Evolutionary conservation across 441 rosid genomes (phyloP).

Genomic region (Viola pubescens): DNA sequence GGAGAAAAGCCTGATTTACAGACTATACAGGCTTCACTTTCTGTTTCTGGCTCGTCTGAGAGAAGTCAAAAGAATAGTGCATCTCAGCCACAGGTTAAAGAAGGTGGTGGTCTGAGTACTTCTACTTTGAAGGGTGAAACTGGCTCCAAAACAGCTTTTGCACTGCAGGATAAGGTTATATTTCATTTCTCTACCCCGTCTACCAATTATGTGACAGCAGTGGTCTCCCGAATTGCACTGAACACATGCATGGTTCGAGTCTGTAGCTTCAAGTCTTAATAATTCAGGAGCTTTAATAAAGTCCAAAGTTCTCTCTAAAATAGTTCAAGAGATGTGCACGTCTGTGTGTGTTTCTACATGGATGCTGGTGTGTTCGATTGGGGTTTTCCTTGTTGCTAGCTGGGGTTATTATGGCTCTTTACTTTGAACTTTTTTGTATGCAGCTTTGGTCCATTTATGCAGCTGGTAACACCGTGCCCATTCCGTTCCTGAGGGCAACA

Average conservation of each 20-base stretch:
- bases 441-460: constrained; percentile 98
- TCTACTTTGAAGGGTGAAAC: constrained; percentile 64
- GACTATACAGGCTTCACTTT: constrained; percentile 25
- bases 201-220: background rate
- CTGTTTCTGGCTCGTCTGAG: constrained; percentile 30
- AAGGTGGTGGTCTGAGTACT: constrained; percentile 31
- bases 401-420: constrained; percentile 7
- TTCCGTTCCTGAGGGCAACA: constrained; percentile 95
- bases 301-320: too few species aligned
- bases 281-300: too few species aligned
- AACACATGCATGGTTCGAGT: background rate
- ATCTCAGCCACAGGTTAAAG: constrained; percentile 37
- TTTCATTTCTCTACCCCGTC: constrained; percentile 3
- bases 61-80: constrained; percentile 33
- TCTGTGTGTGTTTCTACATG: background rate
- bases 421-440: constrained; percentile 14
- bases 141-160: constrained; percentile 69
- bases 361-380: too few species aligned
- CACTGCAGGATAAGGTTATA: constrained; percentile 89
- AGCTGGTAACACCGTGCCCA: constrained; percentile 98
- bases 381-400: too few species aligned
- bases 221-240: constrained; percentile 6
- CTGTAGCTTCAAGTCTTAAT: background rate
- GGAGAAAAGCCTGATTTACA: constrained; percentile 30
- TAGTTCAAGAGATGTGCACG: too few species aligned